Percentiles rank a stretch among this genome's conserved stretches.
phyloP scores from a whole-genome alignment of 2,329 filamentous ascomycete species.

The Aspergillus neotritici region DNA sequence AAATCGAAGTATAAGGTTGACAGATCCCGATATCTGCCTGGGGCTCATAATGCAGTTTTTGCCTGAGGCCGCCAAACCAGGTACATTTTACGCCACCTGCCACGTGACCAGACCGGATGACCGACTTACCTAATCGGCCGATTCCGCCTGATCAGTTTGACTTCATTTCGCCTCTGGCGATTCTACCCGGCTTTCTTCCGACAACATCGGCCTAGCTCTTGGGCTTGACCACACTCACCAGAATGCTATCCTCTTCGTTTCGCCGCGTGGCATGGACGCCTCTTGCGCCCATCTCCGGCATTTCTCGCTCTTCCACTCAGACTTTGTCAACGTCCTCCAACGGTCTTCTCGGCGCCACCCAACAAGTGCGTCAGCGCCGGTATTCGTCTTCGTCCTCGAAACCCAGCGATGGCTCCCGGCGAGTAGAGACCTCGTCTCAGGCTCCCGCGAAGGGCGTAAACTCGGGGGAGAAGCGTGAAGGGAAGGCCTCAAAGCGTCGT shows the following conservation, averaged over 20 bases:
- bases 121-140: conserved; percentile 23
- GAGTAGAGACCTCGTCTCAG: conserved; percentile 36
- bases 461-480: conserved; percentile 32
- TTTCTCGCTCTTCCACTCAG: conserved; percentile 27
- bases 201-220: conserved; percentile 22
- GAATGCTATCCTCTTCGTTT: conserved; percentile 44
- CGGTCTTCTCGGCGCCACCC: conserved; percentile 28
- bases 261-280: conserved; percentile 41
- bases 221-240: conserved; percentile 18
- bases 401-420: conserved; percentile 42
- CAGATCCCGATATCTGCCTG: too few species aligned
- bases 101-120: conserved; percentile 15
- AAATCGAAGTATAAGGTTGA: background rate
- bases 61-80: background rate
- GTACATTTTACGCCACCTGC: conserved; percentile 6
- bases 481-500: conserved; percentile 31
- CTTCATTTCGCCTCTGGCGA: conserved; percentile 31
- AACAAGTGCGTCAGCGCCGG: conserved; percentile 40
- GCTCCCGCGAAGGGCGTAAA: conserved; percentile 36
- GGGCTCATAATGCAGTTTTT: too few species aligned
- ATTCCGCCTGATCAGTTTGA: conserved; percentile 32
- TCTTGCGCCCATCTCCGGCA: conserved; percentile 27
- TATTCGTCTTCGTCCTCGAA: conserved; percentile 47
- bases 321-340: conserved; percentile 28
- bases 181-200: conserved; percentile 20